Evolutionary conservation across 768 basidiomycete species (phyloP).

Genomic region (Boletus vinaceobasis): DNA sequence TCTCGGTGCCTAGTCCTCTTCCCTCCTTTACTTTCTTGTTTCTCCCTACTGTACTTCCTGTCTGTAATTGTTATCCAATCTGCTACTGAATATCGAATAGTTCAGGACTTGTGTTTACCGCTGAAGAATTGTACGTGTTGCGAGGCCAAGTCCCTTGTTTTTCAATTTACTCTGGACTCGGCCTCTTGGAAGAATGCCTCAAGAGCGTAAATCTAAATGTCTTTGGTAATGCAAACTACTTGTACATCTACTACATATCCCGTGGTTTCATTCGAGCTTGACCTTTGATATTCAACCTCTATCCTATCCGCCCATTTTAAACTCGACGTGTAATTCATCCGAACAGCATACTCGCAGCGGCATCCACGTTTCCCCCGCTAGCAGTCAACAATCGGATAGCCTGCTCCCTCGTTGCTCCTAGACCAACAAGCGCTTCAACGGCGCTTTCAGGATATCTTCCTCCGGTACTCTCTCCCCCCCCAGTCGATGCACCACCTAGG

Average conservation of each 20-base stretch:
- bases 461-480: conserved; percentile 39
- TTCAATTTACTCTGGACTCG: background rate
- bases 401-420: conserved; percentile 74
- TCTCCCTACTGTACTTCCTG: background rate
- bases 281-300: background rate
- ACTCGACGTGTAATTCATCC: conserved; percentile 22
- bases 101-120: no score
- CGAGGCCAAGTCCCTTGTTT: background rate
- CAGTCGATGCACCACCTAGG: conserved; percentile 45
- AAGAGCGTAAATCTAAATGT: background rate
- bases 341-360: conserved; percentile 87
- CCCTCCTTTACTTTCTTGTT: background rate
- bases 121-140: background rate
- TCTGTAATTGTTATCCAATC: no score
- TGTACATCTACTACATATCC: conserved; percentile 1
- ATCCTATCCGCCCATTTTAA: background rate
- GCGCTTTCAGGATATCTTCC: conserved; percentile 55
- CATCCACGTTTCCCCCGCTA: conserved; percentile 81
- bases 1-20: background rate
- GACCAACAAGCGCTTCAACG: conserved; percentile 64
- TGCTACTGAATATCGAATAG: no score
- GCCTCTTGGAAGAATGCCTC: background rate
- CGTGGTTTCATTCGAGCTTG: background rate
- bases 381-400: conserved; percentile 77
- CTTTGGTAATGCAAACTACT: background rate